Evolutionary conservation across 2,329 filamentous ascomycete genomes (phyloP).

Genomic region (Fusarium verticillioides): DNA sequence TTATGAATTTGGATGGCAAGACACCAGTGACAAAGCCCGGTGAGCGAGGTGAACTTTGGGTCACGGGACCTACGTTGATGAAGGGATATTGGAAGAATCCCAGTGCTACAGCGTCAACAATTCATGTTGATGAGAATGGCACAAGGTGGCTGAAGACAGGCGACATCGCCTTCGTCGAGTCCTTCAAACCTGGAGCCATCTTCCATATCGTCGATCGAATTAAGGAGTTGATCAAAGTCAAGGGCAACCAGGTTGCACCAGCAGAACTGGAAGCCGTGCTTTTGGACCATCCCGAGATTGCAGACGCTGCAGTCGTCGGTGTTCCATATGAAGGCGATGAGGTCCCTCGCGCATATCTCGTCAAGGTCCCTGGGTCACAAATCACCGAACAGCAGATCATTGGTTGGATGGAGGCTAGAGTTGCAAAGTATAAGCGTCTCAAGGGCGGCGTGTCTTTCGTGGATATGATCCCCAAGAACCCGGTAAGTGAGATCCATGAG

Average conservation of each 20-base stretch:
- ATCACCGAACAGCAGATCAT: constrained; percentile 60
- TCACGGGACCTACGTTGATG: constrained; percentile 77
- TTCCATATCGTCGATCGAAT: constrained; percentile 77
- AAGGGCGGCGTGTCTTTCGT: constrained; percentile 70
- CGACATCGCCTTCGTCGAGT: constrained; percentile 75
- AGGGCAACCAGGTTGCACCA: constrained; percentile 80
- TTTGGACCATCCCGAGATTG: constrained; percentile 74
- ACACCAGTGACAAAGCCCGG: constrained; percentile 58
- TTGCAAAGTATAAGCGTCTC: constrained; percentile 74
- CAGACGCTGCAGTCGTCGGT: constrained; percentile 73
- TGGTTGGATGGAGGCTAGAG: constrained; percentile 69
- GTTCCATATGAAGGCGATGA: constrained; percentile 59
- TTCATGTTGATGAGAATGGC: constrained; percentile 57
- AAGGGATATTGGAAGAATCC: constrained; percentile 80
- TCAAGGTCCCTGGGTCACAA: constrained; percentile 55
- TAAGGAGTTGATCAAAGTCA: constrained; percentile 71
- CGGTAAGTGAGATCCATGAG: constrained; percentile 49
- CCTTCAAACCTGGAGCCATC: constrained; percentile 59
- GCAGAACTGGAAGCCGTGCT: constrained; percentile 81
- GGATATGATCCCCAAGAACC: constrained; percentile 75
- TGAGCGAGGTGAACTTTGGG: constrained; percentile 76
- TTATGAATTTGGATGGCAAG: constrained; percentile 68
- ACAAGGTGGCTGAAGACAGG: constrained; percentile 78
- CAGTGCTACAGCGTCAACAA: constrained; percentile 71
- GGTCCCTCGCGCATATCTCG: constrained; percentile 70